Percentiles rank a stretch among this genome's conserved stretches.
Evolutionary conservation across 2,329 filamentous ascomycete species (phyloP).

Genomic region (Sporothrix inflata): DNA sequence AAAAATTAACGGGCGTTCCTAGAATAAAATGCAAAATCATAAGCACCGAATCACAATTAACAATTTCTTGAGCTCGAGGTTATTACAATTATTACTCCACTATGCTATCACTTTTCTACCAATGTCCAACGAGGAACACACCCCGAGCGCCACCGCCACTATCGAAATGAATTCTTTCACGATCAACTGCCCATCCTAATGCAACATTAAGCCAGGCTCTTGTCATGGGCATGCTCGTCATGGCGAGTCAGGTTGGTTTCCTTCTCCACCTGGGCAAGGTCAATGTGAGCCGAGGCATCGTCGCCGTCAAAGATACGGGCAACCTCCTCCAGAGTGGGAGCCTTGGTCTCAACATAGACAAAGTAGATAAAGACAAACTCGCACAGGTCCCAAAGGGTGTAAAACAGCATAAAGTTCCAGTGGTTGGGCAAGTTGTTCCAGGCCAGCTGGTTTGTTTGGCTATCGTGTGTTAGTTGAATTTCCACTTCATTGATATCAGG

Average conservation of each 20-base stretch:
- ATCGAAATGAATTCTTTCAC: too few relatives aligned
- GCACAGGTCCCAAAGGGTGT: slow-evolving; percentile 64
- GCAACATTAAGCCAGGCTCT: neutral
- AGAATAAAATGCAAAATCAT: too few relatives aligned
- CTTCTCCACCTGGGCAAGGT: slow-evolving; percentile 60
- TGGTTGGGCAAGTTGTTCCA: slow-evolving; percentile 62
- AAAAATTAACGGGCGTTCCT: too few relatives aligned
- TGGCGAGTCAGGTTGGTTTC: slow-evolving; percentile 41
- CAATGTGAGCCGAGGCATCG: slow-evolving; percentile 58
- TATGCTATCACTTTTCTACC: too few relatives aligned
- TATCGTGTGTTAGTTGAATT: slow-evolving; percentile 34
- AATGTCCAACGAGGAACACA: too few relatives aligned
- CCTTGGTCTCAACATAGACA: slow-evolving; percentile 71
- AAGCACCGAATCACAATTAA: too few relatives aligned
- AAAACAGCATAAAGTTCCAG: slow-evolving; percentile 70
- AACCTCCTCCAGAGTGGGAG: slow-evolving; percentile 71
- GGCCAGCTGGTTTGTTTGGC: slow-evolving; percentile 66
- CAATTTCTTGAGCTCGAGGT: too few relatives aligned
- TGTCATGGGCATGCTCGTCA: neutral
- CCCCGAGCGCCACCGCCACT: too few relatives aligned
- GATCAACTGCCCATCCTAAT: too few relatives aligned
- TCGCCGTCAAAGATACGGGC: slow-evolving; percentile 72
- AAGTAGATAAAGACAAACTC: slow-evolving; percentile 67
- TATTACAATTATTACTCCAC: too few relatives aligned
- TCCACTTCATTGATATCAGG: neutral